A percentile compares a stretch with the other conserved stretches of the same genome.
phyloP scores from a whole-genome alignment of 2,329 filamentous ascomycete species.

The Ascochyta clinopodiicola region DNA sequence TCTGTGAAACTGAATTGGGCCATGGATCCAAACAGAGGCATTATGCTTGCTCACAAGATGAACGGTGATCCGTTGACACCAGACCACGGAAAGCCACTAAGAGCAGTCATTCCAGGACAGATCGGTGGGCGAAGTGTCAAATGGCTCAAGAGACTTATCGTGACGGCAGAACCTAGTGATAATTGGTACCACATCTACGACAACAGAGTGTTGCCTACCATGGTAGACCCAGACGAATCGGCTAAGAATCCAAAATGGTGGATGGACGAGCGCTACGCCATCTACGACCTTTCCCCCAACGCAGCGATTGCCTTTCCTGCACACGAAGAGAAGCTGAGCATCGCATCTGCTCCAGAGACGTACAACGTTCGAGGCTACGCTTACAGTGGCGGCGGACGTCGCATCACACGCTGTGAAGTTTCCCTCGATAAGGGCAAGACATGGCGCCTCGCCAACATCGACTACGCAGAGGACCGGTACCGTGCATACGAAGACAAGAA shows the following conservation, averaged over 20 bases:
- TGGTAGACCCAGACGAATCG: constrained; percentile 80
- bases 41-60: constrained; percentile 90
- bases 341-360: constrained; percentile 56
- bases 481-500: constrained; percentile 67
- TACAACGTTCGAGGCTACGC: constrained; percentile 83
- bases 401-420: constrained; percentile 82
- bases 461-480: constrained; percentile 87
- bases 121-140: constrained; percentile 94
- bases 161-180: constrained; percentile 80
- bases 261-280: constrained; percentile 89
- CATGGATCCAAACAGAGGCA: constrained; percentile 79
- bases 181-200: constrained; percentile 98
- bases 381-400: constrained; percentile 84
- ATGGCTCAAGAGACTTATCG: constrained; percentile 82
- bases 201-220: constrained; percentile 87
- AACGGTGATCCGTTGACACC: constrained; percentile 81
- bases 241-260: constrained; percentile 77
- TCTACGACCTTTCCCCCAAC: constrained; percentile 90
- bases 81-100: constrained; percentile 84
- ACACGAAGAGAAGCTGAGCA: constrained; percentile 71
- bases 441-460: constrained; percentile 78
- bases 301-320: constrained; percentile 81
- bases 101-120: constrained; percentile 85
- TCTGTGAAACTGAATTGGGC: constrained; percentile 89
- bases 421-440: constrained; percentile 82